Base-by-base conservation (phyloP, 305 asterid genomes). In the Euphrasia arctica region DNA sequence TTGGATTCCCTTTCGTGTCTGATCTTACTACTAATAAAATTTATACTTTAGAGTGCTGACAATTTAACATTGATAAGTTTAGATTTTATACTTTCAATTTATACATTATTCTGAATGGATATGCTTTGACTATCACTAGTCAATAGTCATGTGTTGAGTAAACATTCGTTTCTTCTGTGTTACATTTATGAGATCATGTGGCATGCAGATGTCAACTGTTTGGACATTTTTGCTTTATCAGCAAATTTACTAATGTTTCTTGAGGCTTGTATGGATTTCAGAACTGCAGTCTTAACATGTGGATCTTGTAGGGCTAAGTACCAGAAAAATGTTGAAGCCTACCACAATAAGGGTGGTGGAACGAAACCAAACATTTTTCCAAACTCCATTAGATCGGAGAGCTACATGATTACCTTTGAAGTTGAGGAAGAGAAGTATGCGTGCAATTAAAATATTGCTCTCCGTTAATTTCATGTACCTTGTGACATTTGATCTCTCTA, bases 311-410 rank as follows among this genome's bases (percentile, higher is more conserved):
- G 98, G 98, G 93, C 91, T 27, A 92, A 92, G 81, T 92, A 92
- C 84, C 98, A 92, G 84, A 92, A 92, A 79, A 87, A 87, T 75
- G 95, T 92, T 58, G 98, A 92, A 80, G 98, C 96, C 42, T 92
- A 74, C 83, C 98, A 92, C 82, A 90, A 75, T 72, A 87, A 75
- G 79, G 82, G 88, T 43, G 78, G 83, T 68, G 93, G 93, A 65
- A 72, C 84, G 90, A 92, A 88, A 81, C 96, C 91, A 70, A 92
- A 78, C 63, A 76, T 84, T 64, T 81, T 90, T 64, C 98, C 98
- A 51, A 92, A 86, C 77, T 90, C 95, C 79, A 87, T 92, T 70
- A 77, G 96, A 82, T 90, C 97, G 42, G 97, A 92, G 79, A 82
- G 85, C 77, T 92, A 92, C 86, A 85, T 80, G 88, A 90, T 92